Base-by-base conservation (phyloP, 371 early-diverging fungal genomes). In the Actinomortierella wolfii region DNA sequence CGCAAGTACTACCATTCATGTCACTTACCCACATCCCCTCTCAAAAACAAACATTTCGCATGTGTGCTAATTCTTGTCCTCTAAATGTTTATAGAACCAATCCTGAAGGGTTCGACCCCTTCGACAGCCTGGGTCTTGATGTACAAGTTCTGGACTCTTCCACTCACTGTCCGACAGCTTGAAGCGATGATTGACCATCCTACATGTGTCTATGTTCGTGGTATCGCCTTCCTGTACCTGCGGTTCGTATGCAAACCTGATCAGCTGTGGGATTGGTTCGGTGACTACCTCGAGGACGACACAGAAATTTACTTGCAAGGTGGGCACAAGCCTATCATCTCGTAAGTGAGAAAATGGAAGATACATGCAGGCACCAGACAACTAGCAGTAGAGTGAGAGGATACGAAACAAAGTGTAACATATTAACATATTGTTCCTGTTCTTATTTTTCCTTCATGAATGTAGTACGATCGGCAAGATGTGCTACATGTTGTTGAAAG, bases 81-180 rank as follows among this genome's bases (percentile, higher is more conserved):
- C 28, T 14, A 21, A 51, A 24, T 20, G 0, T 45, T 50, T 51
- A 45, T 78, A 90, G 93, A 92, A 54, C 95, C 95, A 4, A 94
- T 92, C 70, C 64, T 94, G 34, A 92, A 89, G 66, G 93, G 92
- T 2, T 91, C 88, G 8, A 86, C 86, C 20, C 91, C 92, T 13
- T 90, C 91, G 3, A 92, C 94, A 5, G 92, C 94, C 0, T 95
- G 90, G 74, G 93, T 93, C 58, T 81, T 93, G 47, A 80, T 95
- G 28, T 94, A 86, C 79, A 95, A 93, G 74, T 81, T 94, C 45
- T 94, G 93, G 93, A 93, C 92, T 2, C 67, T 93, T 26, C 78
- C 83, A 40, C 68, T 94, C 41, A 93, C 92, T 1, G 79, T 90
- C 8, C 89, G 88, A 62, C 95, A 95, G 62, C 61, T 95, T 13